Conservation (phyloP, 345 rosid genomes). For the Rhodomyrtus tomentosa region DNA sequence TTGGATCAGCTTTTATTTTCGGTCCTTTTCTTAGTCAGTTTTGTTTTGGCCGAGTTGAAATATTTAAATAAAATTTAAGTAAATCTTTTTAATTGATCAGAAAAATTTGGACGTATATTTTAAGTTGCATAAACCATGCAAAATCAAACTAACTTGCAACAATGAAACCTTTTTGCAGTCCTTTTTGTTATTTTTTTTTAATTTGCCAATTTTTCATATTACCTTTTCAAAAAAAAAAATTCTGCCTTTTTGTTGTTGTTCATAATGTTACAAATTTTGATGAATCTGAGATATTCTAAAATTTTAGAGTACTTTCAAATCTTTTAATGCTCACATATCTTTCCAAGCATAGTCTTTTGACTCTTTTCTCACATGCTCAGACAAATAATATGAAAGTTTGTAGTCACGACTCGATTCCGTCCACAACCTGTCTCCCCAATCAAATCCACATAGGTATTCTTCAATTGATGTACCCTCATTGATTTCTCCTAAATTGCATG, state of each 20-base stretch:
- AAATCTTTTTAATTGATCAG: not conserved
- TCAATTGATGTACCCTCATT: too few species aligned
- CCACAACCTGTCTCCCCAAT: not conserved
- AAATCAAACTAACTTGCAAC: not conserved
- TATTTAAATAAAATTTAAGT: too few species aligned
- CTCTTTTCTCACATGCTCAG: not conserved
- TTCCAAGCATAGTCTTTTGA: not conserved
- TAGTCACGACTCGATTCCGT: fast-evolving
- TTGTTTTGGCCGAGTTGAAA: not conserved
- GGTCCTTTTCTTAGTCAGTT: too few species aligned
- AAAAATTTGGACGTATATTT: not conserved
- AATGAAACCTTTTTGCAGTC: not conserved
- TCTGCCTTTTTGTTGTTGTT: not conserved
- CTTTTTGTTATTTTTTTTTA: not conserved
- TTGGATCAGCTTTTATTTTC: too few species aligned
- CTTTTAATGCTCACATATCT: not conserved
- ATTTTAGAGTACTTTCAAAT: not conserved
- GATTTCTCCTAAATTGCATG: too few species aligned
- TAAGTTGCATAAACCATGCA: not conserved
- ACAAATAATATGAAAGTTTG: not conserved
- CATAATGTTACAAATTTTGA: not conserved
- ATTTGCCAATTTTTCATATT: not conserved
- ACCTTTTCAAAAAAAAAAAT: too few species aligned
- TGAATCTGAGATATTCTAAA: not conserved
- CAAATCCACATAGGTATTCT: fast-evolving